Evolutionary conservation across 2,329 filamentous ascomycete genomes (phyloP), one percentile per base, ranked within the genome.

Genomic region (Rhynchosporium graminicola): DNA sequence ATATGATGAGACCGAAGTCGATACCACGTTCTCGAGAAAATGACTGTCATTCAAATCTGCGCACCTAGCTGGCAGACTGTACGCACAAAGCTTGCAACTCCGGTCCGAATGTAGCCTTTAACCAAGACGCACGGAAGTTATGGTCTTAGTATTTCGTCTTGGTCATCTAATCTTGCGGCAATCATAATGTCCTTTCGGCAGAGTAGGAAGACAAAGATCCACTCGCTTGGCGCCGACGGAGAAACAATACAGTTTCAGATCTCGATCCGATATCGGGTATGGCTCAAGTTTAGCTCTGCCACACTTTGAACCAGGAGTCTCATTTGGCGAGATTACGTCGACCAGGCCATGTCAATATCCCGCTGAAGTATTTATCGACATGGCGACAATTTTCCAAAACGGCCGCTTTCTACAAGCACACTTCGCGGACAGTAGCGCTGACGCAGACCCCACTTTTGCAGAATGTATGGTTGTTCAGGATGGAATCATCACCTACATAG

Each of bases 381-480:
- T 52, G 50, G n/a, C 15, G 20, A 15, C 33, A 3, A 10, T 52
- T 12, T 40, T 52, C 33, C 15, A 26, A 12, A 52, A 52, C 6
- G 50, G 33, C 8, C 50, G 50, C 50, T 52, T 52, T 52, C 33
- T 52, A 13, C 20, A 40, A 52, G 33, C 50, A 52, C 31, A 52
- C 5, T 31, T 40, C 12, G 31, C 10, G 7, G 33, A 33, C n/a
- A 10, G 2, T n/a, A 52, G 13, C 33, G 5, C 50, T 7, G 2
- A 15, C n/a, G 38, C 33, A 29, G 40, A 56, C 26, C 38, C 54
- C 38, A 42, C 42, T 8, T 65, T 65, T 48, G 60, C 60, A 47
- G n/a, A 85, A 71, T 4, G 85, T 78, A 56, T 79, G 73, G 70
- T 81, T 76, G 65, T 80, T 72, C 28, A 77, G 73, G 66, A 80